These are phyloP conservation scores for Hypomyces rosellus DNA, from an alignment of 2,329 filamentous ascomycete species.

Conservation along the genomic window DNA sequence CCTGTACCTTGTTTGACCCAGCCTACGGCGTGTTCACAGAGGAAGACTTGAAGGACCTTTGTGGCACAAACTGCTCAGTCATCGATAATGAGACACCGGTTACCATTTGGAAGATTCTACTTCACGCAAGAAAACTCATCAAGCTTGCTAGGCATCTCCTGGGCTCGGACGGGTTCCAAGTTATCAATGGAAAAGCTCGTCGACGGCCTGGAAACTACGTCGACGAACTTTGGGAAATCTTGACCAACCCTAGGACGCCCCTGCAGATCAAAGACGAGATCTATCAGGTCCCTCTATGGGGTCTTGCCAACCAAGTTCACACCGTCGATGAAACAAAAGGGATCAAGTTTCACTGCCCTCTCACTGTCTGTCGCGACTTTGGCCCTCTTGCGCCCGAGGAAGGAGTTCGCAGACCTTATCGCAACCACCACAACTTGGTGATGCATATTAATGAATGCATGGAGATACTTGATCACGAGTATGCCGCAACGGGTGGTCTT, in stretches of 20 bases:
- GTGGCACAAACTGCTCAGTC: neutral
- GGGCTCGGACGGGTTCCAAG: neutral
- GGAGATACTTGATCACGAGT: slow-evolving; percentile 55
- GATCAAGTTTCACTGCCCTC: slow-evolving; percentile 40
- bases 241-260: neutral
- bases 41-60: neutral
- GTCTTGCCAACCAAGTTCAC: slow-evolving; percentile 40
- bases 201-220: neutral
- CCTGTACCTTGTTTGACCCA: neutral
- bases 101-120: neutral
- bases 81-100: neutral
- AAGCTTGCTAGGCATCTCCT: neutral
- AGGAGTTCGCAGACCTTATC: slow-evolving; percentile 29
- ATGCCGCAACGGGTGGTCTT: slow-evolving; percentile 48
- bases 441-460: slow-evolving; percentile 55
- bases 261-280: slow-evolving; percentile 28
- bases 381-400: slow-evolving; percentile 15
- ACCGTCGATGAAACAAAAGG: slow-evolving; percentile 35
- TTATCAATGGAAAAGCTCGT: neutral
- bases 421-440: slow-evolving; percentile 43
- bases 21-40: neutral
- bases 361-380: slow-evolving; percentile 24
- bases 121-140: neutral
- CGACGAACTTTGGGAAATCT: neutral
- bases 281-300: slow-evolving; percentile 42